Conservation (phyloP, 371 early-diverging fungal species). For the Rhizopus delemar region DNA sequence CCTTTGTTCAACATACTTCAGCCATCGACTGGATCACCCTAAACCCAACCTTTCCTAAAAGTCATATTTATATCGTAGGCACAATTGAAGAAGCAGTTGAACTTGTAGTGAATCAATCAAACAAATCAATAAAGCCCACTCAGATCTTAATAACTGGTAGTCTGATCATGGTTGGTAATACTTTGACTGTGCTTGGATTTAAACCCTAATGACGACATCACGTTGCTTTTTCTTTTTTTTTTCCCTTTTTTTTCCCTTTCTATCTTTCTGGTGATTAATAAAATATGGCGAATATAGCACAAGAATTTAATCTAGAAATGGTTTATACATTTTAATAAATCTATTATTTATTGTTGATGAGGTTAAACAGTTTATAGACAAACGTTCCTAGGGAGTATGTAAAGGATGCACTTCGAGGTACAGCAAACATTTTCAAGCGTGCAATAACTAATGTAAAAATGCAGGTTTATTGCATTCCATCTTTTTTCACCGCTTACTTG, state of each 20-base stretch:
- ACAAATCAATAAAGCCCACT: conserved; percentile 26
- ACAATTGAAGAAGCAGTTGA: conserved; percentile 77
- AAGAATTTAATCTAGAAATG: conserved; percentile 26
- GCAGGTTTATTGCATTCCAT: conserved; percentile 80
- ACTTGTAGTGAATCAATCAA: conserved; percentile 48
- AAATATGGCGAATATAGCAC: conserved; percentile 14
- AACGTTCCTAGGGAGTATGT: conserved; percentile 57
- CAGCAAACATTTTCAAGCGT: neutral
- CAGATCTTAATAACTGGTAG: conserved; percentile 90
- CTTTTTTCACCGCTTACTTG: conserved; percentile 81
- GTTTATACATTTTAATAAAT: conserved; percentile 3
- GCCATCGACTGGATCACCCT: conserved; percentile 54
- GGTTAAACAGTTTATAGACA: conserved; percentile 27
- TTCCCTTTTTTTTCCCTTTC: neutral
- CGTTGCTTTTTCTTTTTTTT: neutral
- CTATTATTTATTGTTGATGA: neutral
- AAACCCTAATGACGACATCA: conserved; percentile 33
- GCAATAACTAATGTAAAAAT: neutral
- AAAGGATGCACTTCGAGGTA: conserved; percentile 68
- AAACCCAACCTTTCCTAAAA: conserved; percentile 30
- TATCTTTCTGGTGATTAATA: neutral
- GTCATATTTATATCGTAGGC: conserved; percentile 48
- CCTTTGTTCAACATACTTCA: conserved; percentile 55
- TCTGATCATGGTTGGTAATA: conserved; percentile 88
- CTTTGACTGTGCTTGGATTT: conserved; percentile 68